These are phyloP conservation scores for Clavariopsis aquatica DNA, from an alignment of 495 filamentous ascomycete species.

Conservation along the genomic window DNA sequence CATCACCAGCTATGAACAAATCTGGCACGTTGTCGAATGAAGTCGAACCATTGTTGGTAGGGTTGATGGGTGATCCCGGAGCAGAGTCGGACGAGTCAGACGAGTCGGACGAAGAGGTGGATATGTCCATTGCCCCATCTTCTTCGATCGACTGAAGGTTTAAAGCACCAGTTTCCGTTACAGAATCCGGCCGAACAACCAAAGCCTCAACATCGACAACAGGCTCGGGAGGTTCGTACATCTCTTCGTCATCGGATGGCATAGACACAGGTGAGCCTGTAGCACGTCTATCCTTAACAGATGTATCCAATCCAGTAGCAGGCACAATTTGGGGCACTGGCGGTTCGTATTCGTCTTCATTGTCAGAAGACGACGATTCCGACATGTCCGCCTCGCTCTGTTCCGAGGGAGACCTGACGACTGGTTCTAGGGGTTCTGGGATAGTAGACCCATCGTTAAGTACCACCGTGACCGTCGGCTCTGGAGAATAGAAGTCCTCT, in stretches of 20 bases:
- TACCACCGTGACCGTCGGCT: background rate
- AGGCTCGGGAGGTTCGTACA: slow-evolving; percentile 31
- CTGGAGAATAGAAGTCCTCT: slow-evolving; percentile 35
- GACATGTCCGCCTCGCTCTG: slow-evolving; percentile 35
- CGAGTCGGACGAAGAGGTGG: slow-evolving; percentile 17
- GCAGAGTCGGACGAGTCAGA: slow-evolving; percentile 16
- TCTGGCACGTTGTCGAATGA: background rate
- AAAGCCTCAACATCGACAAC: background rate
- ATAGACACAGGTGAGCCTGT: background rate
- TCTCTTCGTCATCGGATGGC: slow-evolving; percentile 17
- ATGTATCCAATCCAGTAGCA: background rate
- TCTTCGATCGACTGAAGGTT: background rate
- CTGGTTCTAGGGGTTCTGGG: slow-evolving; percentile 1
- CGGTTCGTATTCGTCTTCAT: slow-evolving; percentile 20
- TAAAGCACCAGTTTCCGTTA: background rate
- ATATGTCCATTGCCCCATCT: slow-evolving; percentile 28
- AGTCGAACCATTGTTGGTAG: background rate
- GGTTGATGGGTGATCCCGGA: background rate
- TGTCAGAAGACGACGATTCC: slow-evolving; percentile 16
- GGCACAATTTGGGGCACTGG: background rate
- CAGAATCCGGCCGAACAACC: background rate
- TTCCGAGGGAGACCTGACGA: slow-evolving; percentile 10
- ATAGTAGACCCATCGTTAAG: background rate
- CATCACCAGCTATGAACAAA: slow-evolving; percentile 19
- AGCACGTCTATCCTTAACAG: background rate